A percentile compares a stretch with the other conserved stretches of the same genome.
phyloP scores from a whole-genome alignment of 768 basidiomycete species.

The Steccherinum ochraceum region DNA sequence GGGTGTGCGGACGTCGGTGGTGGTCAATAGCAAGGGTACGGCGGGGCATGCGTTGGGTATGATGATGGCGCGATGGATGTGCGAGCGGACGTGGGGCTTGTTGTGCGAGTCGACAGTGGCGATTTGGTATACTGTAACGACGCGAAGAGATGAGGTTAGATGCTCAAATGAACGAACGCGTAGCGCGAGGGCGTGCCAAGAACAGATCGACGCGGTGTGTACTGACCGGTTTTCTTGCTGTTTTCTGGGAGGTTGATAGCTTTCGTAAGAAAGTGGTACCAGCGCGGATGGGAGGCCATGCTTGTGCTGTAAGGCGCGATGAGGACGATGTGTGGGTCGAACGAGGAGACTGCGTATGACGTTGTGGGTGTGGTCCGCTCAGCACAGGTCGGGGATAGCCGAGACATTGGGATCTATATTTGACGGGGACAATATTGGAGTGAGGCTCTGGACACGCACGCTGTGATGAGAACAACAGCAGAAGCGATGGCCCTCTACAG shows the following conservation, averaged over 20 bases:
- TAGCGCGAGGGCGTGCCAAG: neutral
- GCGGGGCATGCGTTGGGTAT: slow-evolving; percentile 32
- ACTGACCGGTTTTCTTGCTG: slow-evolving; percentile 17
- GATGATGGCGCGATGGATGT: slow-evolving; percentile 56
- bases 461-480: neutral
- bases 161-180: neutral
- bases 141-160: neutral
- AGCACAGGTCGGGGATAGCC: no score
- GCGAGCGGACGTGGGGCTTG: slow-evolving; percentile 58
- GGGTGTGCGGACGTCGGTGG: slow-evolving; percentile 68
- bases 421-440: neutral
- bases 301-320: no score
- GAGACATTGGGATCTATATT: no score
- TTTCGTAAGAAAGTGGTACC: slow-evolving; percentile 20
- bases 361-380: no score
- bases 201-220: neutral
- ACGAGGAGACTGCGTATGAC: no score
- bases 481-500: no score
- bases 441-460: neutral
- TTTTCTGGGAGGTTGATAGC: slow-evolving; percentile 19
- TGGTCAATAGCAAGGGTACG: slow-evolving; percentile 56
- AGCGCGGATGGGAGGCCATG: slow-evolving; percentile 17
- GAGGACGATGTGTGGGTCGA: no score
- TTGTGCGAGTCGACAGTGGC: slow-evolving; percentile 43
- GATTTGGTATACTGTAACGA: slow-evolving; percentile 58